Conservation (phyloP, 2,329 filamentous ascomycete species). For the Parascedosporium putredinis region DNA sequence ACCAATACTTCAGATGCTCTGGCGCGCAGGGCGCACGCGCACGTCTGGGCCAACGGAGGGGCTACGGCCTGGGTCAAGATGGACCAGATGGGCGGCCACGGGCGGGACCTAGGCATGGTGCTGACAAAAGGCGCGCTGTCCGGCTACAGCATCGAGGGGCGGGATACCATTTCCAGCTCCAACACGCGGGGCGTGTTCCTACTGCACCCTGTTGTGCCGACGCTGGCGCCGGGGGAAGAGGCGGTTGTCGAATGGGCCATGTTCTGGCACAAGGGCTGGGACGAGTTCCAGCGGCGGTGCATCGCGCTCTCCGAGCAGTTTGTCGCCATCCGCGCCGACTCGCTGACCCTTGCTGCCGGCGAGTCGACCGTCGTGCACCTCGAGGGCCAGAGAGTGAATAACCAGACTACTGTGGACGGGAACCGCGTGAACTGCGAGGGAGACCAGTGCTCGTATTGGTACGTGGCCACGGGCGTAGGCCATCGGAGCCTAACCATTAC, state of each 20-base stretch:
- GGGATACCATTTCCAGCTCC: conserved; percentile 9
- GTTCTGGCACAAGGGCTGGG: conserved; percentile 11
- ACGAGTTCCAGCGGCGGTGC: conserved; percentile 9
- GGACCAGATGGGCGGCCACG: conserved; percentile 11
- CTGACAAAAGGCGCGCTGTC: conserved; percentile 8
- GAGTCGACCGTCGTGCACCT: not conserved
- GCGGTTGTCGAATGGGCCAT: conserved; percentile 8
- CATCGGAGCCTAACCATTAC: not conserved
- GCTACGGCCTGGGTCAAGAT: conserved; percentile 11
- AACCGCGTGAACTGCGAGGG: not conserved
- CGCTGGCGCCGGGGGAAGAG: conserved; percentile 8
- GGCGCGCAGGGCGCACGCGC: conserved; percentile 8
- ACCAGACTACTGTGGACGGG: not conserved
- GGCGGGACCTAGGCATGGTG: conserved; percentile 10
- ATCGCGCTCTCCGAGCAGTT: conserved; percentile 7
- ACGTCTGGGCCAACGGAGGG: conserved; percentile 10
- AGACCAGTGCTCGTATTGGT: not conserved
- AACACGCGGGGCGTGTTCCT: conserved; percentile 11
- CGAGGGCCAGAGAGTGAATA: not conserved
- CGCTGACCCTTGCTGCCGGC: not conserved
- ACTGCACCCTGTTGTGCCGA: conserved; percentile 8
- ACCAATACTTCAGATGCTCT: conserved; percentile 10
- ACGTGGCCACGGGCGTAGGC: not conserved
- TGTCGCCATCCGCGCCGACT: not conserved
- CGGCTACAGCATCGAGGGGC: conserved; percentile 12